Conservation (phyloP, 139 green algal genomes). For the Chlamydomonas eustigma region DNA sequence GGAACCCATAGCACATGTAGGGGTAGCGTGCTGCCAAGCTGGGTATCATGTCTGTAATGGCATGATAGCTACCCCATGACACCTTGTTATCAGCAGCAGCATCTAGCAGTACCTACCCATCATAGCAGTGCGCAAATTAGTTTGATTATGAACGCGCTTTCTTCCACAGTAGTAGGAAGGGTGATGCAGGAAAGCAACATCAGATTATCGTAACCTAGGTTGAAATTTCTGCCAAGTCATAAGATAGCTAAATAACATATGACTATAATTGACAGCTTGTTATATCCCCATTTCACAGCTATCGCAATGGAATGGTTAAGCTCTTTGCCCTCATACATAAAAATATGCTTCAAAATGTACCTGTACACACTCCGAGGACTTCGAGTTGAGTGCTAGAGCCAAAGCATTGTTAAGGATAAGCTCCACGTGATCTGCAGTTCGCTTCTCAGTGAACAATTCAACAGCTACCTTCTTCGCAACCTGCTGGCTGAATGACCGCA, state of each 20-base stretch:
- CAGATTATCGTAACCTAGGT: too few species aligned
- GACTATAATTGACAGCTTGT: too few species aligned
- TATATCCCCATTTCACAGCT: too few species aligned
- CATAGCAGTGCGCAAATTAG: too few species aligned
- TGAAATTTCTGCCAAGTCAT: too few species aligned
- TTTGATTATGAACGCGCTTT: too few species aligned
- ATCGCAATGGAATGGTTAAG: too few species aligned
- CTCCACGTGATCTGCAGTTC: slow-evolving; percentile 31
- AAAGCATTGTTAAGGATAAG: slow-evolving; percentile 45
- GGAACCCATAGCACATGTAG: slow-evolving; percentile 51
- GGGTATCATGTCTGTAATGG: slow-evolving; percentile 50
- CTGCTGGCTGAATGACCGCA: slow-evolving; percentile 29
- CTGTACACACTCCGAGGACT: slow-evolving; percentile 45
- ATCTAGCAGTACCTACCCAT: slow-evolving; percentile 26
- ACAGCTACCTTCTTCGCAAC: slow-evolving; percentile 45
- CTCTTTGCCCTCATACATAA: too few species aligned
- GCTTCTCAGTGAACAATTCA: slow-evolving; percentile 43
- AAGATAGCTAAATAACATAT: too few species aligned
- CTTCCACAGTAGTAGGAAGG: too few species aligned
- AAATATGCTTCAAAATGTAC: slow-evolving; percentile 15
- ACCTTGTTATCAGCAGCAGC: slow-evolving; percentile 23
- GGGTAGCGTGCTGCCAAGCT: slow-evolving; percentile 41
- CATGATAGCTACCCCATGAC: slow-evolving; percentile 39
- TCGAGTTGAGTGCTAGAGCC: slow-evolving; percentile 43
- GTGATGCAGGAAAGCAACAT: too few species aligned